A percentile compares a stretch with the other conserved stretches of the same genome.
phyloP scores from a whole-genome alignment of 2,329 filamentous ascomycete genomes.

The Neoarthrinium moseri region DNA sequence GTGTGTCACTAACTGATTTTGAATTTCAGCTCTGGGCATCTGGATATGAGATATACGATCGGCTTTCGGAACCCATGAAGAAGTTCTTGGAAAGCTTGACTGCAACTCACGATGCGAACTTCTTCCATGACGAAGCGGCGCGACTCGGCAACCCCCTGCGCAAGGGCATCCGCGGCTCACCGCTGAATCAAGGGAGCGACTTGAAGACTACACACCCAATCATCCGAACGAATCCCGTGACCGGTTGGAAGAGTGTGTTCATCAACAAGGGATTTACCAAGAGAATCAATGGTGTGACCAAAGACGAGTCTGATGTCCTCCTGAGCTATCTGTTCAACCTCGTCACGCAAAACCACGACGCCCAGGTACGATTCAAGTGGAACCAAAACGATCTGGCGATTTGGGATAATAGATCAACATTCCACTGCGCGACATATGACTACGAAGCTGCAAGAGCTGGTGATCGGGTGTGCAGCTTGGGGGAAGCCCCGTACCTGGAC shows the following conservation, averaged over 20 bases:
- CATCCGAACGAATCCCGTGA: constrained; percentile 59
- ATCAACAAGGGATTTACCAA: constrained; percentile 51
- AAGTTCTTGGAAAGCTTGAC: constrained; percentile 47
- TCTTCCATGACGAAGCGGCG: constrained; percentile 49
- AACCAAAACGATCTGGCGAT: constrained; percentile 55
- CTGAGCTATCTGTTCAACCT: constrained; percentile 47
- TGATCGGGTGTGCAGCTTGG: constrained; percentile 46
- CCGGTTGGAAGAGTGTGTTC: constrained; percentile 56
- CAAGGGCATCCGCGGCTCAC: constrained; percentile 47
- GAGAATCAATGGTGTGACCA: constrained; percentile 53
- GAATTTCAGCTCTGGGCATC: constrained; percentile 45
- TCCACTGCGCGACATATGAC: constrained; percentile 59
- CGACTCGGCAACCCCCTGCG: constrained; percentile 45
- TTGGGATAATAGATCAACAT: constrained; percentile 62
- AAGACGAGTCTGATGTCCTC: constrained; percentile 52
- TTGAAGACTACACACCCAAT: constrained; percentile 52
- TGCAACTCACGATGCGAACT: constrained; percentile 46
- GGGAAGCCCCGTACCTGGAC: constrained; percentile 47
- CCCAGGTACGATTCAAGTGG: constrained; percentile 55
- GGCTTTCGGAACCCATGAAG: constrained; percentile 46
- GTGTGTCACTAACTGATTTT: not conserved
- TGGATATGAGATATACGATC: constrained; percentile 53
- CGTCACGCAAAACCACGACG: constrained; percentile 54
- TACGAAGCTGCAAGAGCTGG: constrained; percentile 48
- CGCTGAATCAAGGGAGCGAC: constrained; percentile 53